Conservation (phyloP, 495 filamentous ascomycete species). For the Hyaloscypha hepaticicola region DNA sequence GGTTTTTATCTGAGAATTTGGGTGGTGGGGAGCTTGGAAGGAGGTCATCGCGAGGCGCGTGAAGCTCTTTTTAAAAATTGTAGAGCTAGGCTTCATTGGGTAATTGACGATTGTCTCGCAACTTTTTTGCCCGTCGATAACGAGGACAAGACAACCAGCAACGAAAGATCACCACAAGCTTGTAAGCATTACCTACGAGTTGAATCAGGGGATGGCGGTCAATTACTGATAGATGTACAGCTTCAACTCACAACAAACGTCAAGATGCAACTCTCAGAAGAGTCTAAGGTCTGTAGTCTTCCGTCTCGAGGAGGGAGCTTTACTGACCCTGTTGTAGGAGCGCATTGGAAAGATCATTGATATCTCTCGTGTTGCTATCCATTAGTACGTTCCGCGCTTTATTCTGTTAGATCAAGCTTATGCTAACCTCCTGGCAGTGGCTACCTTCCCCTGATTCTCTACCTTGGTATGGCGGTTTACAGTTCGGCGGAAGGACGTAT, state of each 20-base stretch:
- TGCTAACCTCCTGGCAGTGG: constrained; percentile 63
- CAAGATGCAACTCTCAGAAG: constrained; percentile 91
- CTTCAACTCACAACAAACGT: constrained; percentile 7
- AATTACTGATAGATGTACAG: constrained; percentile 1
- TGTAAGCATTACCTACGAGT: constrained; percentile 3
- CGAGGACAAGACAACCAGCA: neutral
- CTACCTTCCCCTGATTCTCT: constrained; percentile 94
- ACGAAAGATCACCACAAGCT: constrained; percentile 2
- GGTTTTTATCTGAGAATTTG: constrained; percentile 13
- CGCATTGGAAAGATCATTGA: constrained; percentile 95
- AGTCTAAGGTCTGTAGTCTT: constrained; percentile 74
- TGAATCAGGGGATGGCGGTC: neutral
- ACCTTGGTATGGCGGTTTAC: constrained; percentile 70
- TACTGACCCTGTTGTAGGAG: constrained; percentile 60
- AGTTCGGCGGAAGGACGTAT: constrained; percentile 15
- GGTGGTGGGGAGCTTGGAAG: constrained; percentile 16
- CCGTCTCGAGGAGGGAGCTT: neutral
- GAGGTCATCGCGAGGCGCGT: constrained; percentile 22
- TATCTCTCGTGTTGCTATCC: constrained; percentile 89
- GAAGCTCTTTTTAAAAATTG: constrained; percentile 4
- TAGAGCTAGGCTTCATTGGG: constrained; percentile 6
- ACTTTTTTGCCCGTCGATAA: constrained; percentile 3
- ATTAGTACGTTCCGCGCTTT: constrained; percentile 80
- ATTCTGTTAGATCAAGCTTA: constrained; percentile 86
- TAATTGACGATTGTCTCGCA: constrained; percentile 11